A percentile compares a stretch with the other conserved stretches of the same genome.
Evolutionary conservation across 2,329 filamentous ascomycete genomes (phyloP).

Genomic region (Hypomyces rosellus): DNA sequence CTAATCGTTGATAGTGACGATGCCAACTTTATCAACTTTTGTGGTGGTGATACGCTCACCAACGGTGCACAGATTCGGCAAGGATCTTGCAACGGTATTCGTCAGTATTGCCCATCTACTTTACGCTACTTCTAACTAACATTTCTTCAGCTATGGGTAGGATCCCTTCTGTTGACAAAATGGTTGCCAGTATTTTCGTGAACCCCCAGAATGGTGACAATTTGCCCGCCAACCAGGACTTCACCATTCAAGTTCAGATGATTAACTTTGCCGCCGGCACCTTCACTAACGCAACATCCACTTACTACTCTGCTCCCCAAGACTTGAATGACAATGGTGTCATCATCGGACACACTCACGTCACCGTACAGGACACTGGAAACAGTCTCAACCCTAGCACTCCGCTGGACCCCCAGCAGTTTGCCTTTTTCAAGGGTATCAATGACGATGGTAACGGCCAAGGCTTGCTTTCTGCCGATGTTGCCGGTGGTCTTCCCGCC

Average conservation of each 20-base stretch:
- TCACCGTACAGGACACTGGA: slow-evolving; percentile 53
- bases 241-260: slow-evolving; percentile 47
- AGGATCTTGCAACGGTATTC: slow-evolving; percentile 59
- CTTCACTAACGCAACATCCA: slow-evolving; percentile 54
- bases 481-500: slow-evolving; percentile 51
- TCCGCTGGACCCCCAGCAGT: slow-evolving; percentile 48
- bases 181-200: slow-evolving; percentile 51
- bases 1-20: slow-evolving; percentile 39
- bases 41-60: slow-evolving; percentile 46
- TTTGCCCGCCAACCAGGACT: slow-evolving; percentile 41
- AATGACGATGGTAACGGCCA: slow-evolving; percentile 54
- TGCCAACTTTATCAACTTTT: slow-evolving; percentile 61
- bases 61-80: slow-evolving; percentile 52
- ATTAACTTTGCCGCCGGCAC: slow-evolving; percentile 49
- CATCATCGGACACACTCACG: slow-evolving; percentile 54
- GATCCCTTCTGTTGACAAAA: slow-evolving; percentile 47
- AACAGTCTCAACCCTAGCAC: slow-evolving; percentile 40
- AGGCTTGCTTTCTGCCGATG: slow-evolving; percentile 46
- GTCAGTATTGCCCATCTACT: slow-evolving; percentile 33
- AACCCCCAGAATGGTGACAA: slow-evolving; percentile 47
- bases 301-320: slow-evolving; percentile 57
- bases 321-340: slow-evolving; percentile 40
- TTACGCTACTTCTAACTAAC: background rate
- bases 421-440: slow-evolving; percentile 62
- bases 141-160: slow-evolving; percentile 47